These are phyloP conservation scores for Lodderomyces pseudojiufengensis DNA, from an alignment of 1,139 yeast species.

Conservation along the genomic window DNA sequence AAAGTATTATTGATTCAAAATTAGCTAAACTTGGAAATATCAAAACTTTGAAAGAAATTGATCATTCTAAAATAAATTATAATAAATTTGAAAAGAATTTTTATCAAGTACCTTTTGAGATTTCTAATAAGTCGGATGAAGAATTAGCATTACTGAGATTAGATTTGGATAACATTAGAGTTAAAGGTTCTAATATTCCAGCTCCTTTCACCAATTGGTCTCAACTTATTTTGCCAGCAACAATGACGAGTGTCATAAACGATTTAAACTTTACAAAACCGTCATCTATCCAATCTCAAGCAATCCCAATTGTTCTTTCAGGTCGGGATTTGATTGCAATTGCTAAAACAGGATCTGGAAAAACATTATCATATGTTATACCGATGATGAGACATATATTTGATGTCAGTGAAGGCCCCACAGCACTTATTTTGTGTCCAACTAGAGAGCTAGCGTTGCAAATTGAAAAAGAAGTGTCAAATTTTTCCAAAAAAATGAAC, in stretches of 20 bases:
- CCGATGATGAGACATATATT: slow-evolving; percentile 82
- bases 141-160: slow-evolving; percentile 56
- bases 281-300: slow-evolving; percentile 88
- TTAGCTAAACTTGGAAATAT: slow-evolving; percentile 33
- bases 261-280: slow-evolving; percentile 58
- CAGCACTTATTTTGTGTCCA: slow-evolving; percentile 81
- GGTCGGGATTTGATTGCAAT: slow-evolving; percentile 91
- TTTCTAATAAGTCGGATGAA: slow-evolving; percentile 40
- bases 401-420: slow-evolving; percentile 69
- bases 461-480: slow-evolving; percentile 62
- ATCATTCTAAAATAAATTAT: slow-evolving; percentile 47
- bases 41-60: slow-evolving; percentile 32
- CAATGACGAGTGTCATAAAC: slow-evolving; percentile 49
- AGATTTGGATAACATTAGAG: slow-evolving; percentile 59
- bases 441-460: slow-evolving; percentile 92
- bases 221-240: slow-evolving; percentile 71
- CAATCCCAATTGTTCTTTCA: slow-evolving; percentile 84
- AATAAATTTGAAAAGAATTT: slow-evolving; percentile 60
- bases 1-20: slow-evolving; percentile 21
- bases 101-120: slow-evolving; percentile 61
- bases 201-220: slow-evolving; percentile 76
- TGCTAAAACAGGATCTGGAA: slow-evolving; percentile 97
- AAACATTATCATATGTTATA: slow-evolving; percentile 80
- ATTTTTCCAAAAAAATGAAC: slow-evolving; percentile 45
- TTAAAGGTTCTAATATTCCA: slow-evolving; percentile 55